Evolutionary conservation across 805 yeast species (phyloP).

Genomic region (Pichia heedii): DNA sequence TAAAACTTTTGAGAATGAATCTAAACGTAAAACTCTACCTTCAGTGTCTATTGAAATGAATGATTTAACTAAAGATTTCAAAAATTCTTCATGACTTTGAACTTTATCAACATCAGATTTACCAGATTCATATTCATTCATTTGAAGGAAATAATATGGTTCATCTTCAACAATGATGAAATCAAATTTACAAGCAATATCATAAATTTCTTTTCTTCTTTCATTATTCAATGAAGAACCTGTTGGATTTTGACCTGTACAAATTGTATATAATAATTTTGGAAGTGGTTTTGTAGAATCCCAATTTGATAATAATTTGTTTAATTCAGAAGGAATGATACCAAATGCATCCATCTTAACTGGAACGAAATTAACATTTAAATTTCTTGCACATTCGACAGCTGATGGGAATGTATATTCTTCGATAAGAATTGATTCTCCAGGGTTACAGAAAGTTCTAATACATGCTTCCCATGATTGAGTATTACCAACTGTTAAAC

Average conservation of each 20-base stretch:
- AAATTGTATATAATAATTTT: conserved; percentile 78
- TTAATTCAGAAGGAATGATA: conserved; percentile 49
- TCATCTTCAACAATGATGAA: conserved; percentile 87
- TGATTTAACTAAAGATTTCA: conserved; percentile 62
- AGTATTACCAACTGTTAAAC: conserved; percentile 79
- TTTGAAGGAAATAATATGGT: conserved; percentile 94
- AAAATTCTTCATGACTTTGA: conserved; percentile 52
- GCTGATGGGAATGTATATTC: conserved; percentile 72
- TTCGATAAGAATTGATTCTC: conserved; percentile 66
- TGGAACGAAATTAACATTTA: conserved; percentile 55
- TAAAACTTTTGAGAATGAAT: conserved; percentile 81
- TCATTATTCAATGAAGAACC: conserved; percentile 75
- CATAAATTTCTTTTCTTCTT: conserved; percentile 70
- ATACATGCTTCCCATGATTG: conserved; percentile 85
- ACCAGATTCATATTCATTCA: conserved; percentile 62
- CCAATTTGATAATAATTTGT: conserved; percentile 52
- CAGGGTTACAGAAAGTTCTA: conserved; percentile 45
- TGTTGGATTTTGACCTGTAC: conserved; percentile 98
- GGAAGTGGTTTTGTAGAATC: conserved; percentile 52
- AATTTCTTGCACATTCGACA: conserved; percentile 56
- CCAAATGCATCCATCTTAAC: conserved; percentile 60
- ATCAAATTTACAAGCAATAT: conserved; percentile 77
- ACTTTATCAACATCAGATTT: conserved; percentile 19
- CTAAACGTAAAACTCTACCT: conserved; percentile 84
- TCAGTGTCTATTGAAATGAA: conserved; percentile 70